Evolutionary conservation across 1,139 yeast genomes (phyloP).

Genomic region (Williopsis jadinii): DNA sequence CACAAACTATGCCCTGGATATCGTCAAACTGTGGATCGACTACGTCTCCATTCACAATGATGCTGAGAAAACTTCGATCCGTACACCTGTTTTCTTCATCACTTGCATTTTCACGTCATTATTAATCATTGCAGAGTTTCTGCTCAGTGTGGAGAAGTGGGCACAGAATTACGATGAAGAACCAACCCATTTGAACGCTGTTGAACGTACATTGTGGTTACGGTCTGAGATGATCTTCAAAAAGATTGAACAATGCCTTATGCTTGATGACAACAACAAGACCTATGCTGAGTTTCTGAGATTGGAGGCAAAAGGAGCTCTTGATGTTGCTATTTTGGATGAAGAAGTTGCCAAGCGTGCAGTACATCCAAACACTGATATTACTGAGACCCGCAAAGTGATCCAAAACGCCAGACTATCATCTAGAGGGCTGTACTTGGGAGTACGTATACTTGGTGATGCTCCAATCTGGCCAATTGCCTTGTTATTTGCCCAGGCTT

Average conservation of each 20-base stretch:
- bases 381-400: constrained; percentile 35
- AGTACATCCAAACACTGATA: constrained; percentile 34
- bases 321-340: constrained; percentile 41
- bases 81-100: constrained; percentile 70
- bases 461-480: constrained; percentile 84
- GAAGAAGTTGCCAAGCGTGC: constrained; percentile 37
- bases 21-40: constrained; percentile 62
- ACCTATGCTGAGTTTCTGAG: constrained; percentile 52
- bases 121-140: constrained; percentile 53
- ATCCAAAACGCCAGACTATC: constrained; percentile 44
- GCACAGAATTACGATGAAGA: constrained; percentile 27
- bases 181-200: constrained; percentile 25
- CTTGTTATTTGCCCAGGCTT: constrained; percentile 66
- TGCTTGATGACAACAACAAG: constrained; percentile 36
- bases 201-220: constrained; percentile 32
- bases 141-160: constrained; percentile 47
- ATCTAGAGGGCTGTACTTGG: constrained; percentile 51
- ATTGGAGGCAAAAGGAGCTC: constrained; percentile 47
- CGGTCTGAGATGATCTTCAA: constrained; percentile 35
- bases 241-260: constrained; percentile 48
- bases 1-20: constrained; percentile 48
- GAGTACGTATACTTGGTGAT: constrained; percentile 68
- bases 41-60: constrained; percentile 56
- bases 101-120: constrained; percentile 60
- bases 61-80: constrained; percentile 54